phyloP scores from a whole-genome alignment of 2,329 filamentous ascomycete genomes.

The Cercospora janseana region DNA sequence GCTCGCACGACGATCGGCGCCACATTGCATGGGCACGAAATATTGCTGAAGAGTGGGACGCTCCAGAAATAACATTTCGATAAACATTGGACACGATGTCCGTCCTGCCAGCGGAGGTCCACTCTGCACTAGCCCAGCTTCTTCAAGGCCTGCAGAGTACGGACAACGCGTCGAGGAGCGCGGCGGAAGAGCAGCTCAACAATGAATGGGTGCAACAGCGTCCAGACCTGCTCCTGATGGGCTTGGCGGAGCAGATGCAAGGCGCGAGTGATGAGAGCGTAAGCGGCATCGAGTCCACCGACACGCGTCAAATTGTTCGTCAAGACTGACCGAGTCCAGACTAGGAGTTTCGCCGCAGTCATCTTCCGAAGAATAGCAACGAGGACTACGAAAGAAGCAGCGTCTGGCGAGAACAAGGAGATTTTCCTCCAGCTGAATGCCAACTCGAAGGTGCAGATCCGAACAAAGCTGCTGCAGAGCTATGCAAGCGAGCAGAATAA shows the following conservation, averaged over 20 bases:
- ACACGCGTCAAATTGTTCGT: not conserved
- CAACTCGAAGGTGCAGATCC: constrained; percentile 73
- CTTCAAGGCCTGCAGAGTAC: constrained; percentile 83
- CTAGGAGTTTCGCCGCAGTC: constrained; percentile 85
- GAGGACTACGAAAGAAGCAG: constrained; percentile 73
- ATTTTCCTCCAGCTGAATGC: constrained; percentile 77
- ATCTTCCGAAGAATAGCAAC: constrained; percentile 92
- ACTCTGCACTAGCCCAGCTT: constrained; percentile 79
- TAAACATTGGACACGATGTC: constrained; percentile 49
- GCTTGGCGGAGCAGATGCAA: constrained; percentile 86
- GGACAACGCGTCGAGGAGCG: constrained; percentile 80
- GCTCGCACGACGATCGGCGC: not conserved
- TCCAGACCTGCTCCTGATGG: constrained; percentile 89
- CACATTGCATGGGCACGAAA: constrained; percentile 3
- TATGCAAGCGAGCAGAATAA: constrained; percentile 70
- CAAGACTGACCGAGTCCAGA: constrained; percentile 52
- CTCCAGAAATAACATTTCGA: not conserved
- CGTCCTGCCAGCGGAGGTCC: constrained; percentile 77
- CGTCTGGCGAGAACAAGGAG: constrained; percentile 70
- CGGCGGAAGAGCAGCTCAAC: constrained; percentile 86
- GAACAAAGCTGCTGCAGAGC: constrained; percentile 77
- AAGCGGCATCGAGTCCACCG: constrained; percentile 39
- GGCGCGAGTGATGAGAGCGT: constrained; percentile 71
- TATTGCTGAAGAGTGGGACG: constrained; percentile 3
- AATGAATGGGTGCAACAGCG: constrained; percentile 81